Evolutionary conservation across 352 stramenopile genomes (phyloP).

Genomic region (Halophytophthora batemanensis): DNA sequence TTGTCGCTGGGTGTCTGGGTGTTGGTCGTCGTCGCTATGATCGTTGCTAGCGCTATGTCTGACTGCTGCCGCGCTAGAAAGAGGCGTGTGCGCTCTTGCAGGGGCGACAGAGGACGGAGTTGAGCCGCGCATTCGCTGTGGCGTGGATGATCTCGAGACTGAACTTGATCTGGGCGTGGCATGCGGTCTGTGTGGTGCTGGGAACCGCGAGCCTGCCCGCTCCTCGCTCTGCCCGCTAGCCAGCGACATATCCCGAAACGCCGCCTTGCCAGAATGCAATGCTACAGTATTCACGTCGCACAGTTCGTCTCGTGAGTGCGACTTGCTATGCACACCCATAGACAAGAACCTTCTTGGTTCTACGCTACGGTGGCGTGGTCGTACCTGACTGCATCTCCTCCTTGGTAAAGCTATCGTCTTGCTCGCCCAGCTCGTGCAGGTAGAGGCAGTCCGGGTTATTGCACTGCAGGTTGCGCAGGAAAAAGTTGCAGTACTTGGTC

Average conservation of each 20-base stretch:
- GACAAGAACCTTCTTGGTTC: no score
- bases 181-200: constrained; percentile 34
- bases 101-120: constrained; percentile 5
- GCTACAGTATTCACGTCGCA: constrained; percentile 26
- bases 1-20: constrained; percentile 54
- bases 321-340: neutral
- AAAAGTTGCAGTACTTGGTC: constrained; percentile 96
- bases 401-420: constrained; percentile 94
- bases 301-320: constrained; percentile 4
- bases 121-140: neutral
- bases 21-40: constrained; percentile 11
- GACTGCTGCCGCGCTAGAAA: no score
- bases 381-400: constrained; percentile 90
- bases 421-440: constrained; percentile 90
- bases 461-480: constrained; percentile 88
- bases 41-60: constrained; percentile 29
- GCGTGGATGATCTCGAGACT: neutral
- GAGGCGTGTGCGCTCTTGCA: neutral
- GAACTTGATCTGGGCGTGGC: constrained; percentile 16
- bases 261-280: constrained; percentile 69
- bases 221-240: constrained; percentile 39
- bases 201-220: constrained; percentile 55
- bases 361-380: neutral
- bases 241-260: constrained; percentile 61
- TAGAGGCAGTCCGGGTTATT: constrained; percentile 95